Evolutionary conservation across 106 monocot species (phyloP).

Genomic region (Alisma plantagoaquatica): DNA sequence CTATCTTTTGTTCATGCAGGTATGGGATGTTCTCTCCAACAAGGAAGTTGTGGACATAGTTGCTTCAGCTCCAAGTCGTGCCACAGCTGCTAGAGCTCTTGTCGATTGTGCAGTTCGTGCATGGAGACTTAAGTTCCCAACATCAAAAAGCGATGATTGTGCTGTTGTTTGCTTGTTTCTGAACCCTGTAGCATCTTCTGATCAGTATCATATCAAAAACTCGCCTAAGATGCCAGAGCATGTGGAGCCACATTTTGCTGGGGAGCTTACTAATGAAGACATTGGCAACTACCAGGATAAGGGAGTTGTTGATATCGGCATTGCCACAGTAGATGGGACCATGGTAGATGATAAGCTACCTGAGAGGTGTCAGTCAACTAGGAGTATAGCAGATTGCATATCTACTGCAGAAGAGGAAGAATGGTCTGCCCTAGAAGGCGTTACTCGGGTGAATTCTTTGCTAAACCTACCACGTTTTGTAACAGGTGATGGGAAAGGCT

Average conservation of each 20-base stretch:
- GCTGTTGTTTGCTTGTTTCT: constrained; percentile 75
- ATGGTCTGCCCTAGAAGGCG: constrained; percentile 85
- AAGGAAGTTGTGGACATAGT: constrained; percentile 81
- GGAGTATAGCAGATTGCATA: constrained; percentile 73
- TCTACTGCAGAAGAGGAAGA: constrained; percentile 63
- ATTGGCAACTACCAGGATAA: neutral
- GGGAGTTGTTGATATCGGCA: constrained; percentile 24
- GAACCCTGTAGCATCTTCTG: constrained; percentile 9
- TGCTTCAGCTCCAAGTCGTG: constrained; percentile 46
- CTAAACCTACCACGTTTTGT: constrained; percentile 66
- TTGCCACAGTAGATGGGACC: constrained; percentile 32
- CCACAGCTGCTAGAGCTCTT: constrained; percentile 67
- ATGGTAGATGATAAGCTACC: constrained; percentile 14
- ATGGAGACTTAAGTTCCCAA: constrained; percentile 72
- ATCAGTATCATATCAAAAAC: constrained; percentile 3
- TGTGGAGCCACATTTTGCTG: neutral
- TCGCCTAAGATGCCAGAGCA: neutral
- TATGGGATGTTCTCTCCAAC: constrained; percentile 91
- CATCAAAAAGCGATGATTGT: constrained; percentile 79
- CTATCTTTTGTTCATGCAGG: no score
- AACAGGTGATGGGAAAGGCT: constrained; percentile 27
- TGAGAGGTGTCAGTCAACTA: constrained; percentile 34
- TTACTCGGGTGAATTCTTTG: constrained; percentile 77
- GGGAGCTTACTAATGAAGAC: neutral
- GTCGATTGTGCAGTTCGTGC: constrained; percentile 66